phyloP scores from a whole-genome alignment of 768 basidiomycete species.

The Russula abietina region DNA sequence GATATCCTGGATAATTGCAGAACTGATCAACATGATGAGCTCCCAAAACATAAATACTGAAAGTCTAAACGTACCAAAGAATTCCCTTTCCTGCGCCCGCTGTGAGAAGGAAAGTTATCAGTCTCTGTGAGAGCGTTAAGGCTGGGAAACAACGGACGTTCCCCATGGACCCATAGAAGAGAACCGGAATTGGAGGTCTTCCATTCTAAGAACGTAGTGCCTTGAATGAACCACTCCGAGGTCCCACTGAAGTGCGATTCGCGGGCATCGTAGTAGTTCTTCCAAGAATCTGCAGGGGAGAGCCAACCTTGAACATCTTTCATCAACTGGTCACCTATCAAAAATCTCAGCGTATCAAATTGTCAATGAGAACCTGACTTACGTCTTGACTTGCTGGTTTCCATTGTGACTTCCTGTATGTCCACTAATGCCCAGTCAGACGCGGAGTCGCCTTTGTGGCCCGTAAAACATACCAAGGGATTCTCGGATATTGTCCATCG shows the following conservation, averaged over 20 bases:
- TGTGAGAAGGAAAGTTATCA: not conserved
- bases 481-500: not conserved
- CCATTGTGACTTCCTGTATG: not conserved
- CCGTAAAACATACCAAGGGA: too few species aligned
- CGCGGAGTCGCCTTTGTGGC: too few species aligned
- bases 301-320: not conserved
- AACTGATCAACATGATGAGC: not conserved
- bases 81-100: not conserved
- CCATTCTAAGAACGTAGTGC: too few species aligned
- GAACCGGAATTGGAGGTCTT: too few species aligned
- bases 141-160: too few species aligned
- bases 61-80: not conserved
- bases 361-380: too few species aligned
- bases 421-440: not conserved
- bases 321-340: too few species aligned
- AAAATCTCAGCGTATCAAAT: too few species aligned
- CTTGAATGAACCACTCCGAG: too few species aligned
- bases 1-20: not conserved
- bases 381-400: not conserved
- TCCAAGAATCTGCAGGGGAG: not conserved
- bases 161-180: too few species aligned
- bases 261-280: not conserved
- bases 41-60: not conserved
- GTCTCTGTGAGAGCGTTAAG: too few species aligned
- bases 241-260: not conserved